A percentile compares a stretch with the other conserved stretches of the same genome.
phyloP scores from a whole-genome alignment of 78 protist species.

The Acrasis kona region DNA sequence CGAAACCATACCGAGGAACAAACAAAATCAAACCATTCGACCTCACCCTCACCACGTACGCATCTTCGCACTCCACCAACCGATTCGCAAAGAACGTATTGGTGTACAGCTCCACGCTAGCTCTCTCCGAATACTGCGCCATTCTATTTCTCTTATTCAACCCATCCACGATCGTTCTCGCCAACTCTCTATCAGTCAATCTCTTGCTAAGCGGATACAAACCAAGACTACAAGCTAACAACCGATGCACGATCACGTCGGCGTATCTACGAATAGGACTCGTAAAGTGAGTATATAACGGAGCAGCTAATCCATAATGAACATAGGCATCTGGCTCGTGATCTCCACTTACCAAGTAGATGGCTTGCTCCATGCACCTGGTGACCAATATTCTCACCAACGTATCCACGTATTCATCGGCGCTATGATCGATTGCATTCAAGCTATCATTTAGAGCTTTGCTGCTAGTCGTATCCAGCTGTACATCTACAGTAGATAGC shows the following conservation, averaged over 20 bases:
- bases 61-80: conserved; percentile 35
- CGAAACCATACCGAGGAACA: conserved; percentile 24
- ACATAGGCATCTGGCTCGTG: conserved; percentile 20
- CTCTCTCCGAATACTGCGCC: conserved; percentile 76
- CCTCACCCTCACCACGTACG: neutral
- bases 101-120: conserved; percentile 60
- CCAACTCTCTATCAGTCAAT: neutral
- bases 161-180: neutral
- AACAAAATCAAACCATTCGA: conserved; percentile 6
- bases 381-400: conserved; percentile 72
- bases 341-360: conserved; percentile 67
- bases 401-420: conserved; percentile 56
- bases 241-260: conserved; percentile 34
- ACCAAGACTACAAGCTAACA: conserved; percentile 20
- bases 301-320: conserved; percentile 89
- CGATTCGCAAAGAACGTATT: conserved; percentile 53
- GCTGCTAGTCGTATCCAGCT: conserved; percentile 3
- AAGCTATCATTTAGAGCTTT: conserved; percentile 48
- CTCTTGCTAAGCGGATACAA: neutral
- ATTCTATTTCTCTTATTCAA: conserved; percentile 32
- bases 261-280: conserved; percentile 91
- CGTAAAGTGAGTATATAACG: conserved; percentile 97
- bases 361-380: conserved; percentile 78
- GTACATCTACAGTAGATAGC: neutral
- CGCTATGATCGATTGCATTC: conserved; percentile 10